These are phyloP conservation scores for Endoconidiophora laricicola DNA, from an alignment of 2,329 filamentous ascomycete genomes.

Conservation along the genomic window DNA sequence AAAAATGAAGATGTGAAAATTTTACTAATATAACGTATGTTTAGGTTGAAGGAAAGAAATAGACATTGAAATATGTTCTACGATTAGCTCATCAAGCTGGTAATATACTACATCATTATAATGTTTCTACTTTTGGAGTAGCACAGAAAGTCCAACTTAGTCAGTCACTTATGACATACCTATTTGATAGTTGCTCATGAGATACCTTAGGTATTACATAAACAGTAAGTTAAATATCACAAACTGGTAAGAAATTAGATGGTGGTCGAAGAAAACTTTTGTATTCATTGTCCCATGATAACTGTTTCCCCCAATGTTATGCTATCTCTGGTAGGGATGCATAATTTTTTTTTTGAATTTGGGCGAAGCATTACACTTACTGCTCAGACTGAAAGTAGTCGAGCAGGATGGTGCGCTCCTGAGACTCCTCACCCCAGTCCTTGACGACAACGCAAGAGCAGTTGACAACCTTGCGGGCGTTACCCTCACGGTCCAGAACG, in stretches of 20 bases:
- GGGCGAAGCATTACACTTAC: slow-evolving; percentile 27
- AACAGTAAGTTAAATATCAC: too few relatives aligned
- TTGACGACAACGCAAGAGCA: slow-evolving; percentile 99
- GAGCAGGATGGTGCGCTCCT: slow-evolving; percentile 96
- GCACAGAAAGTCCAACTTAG: too few relatives aligned
- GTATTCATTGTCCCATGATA: slow-evolving; percentile 8
- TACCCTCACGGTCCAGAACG: slow-evolving; percentile 97
- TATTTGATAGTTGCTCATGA: too few relatives aligned
- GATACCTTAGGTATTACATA: too few relatives aligned
- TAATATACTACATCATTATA: too few relatives aligned
- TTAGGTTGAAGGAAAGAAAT: slow-evolving; percentile 28
- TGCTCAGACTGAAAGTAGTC: slow-evolving; percentile 99
- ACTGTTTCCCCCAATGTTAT: slow-evolving; percentile 15
- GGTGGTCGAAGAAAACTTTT: slow-evolving; percentile 11
- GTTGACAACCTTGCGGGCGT: slow-evolving; percentile 99
- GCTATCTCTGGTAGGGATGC: slow-evolving; percentile 13
- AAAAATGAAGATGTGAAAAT: background rate
- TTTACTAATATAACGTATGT: background rate
- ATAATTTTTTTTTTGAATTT: slow-evolving; percentile 26
- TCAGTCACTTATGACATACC: too few relatives aligned
- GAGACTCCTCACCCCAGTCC: slow-evolving; percentile 99
- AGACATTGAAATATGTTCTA: slow-evolving; percentile 5
- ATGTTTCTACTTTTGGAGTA: too few relatives aligned
- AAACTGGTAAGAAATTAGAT: background rate
- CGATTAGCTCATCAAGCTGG: too few relatives aligned